Base-by-base conservation (phyloP, 371 early-diverging fungal species). In the Coemansia sp. region DNA sequence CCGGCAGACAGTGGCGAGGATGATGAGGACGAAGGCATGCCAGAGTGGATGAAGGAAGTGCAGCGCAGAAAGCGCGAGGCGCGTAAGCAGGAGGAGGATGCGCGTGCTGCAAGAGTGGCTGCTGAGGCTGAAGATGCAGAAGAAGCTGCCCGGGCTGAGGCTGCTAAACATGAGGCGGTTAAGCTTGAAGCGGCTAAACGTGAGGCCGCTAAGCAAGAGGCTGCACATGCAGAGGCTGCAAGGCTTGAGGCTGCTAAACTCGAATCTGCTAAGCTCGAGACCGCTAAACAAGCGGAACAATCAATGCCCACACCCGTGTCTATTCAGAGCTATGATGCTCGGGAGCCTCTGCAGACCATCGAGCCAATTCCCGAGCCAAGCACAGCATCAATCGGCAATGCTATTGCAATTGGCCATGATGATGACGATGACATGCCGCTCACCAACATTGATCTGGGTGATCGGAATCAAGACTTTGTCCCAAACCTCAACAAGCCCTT, bases 51-150 rank as follows among this genome's bases (percentile, higher is more conserved):
- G 40, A 62, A 68, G 63, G 78, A 77, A 52, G 78, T 72, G 18
- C 78, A 78, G 69, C 65, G 72, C 40, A 64, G 73, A 5, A 78
- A 72, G 69, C 78, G 59, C 28, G 78, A 68, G 47, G 68, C 74
- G 12, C 59, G 30, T 21, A 64, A 75, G 33, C 64, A 53, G 26
- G 64, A 65, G 25, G 75, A 68, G 50, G 62, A 54, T 2, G 68
- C 40, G 0, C 21, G 50, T 14, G 68, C 72, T 0, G 51, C 59
- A 16, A 55, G 57, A 25, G 68, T 48, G 18, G 56, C 21, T 23
- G 23, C 23, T 23, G 30, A 28, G 30, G 30, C 57, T 9, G 57
- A 26, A 5, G 62, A 61, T 5, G 30, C 61, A 28, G 61, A 39
- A 28, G 61, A 39, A 16, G 48, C 28, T 2, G 60, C 60, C 6